Conservation (phyloP, 306 rosid species). For the Lathyrus oleraceus region DNA sequence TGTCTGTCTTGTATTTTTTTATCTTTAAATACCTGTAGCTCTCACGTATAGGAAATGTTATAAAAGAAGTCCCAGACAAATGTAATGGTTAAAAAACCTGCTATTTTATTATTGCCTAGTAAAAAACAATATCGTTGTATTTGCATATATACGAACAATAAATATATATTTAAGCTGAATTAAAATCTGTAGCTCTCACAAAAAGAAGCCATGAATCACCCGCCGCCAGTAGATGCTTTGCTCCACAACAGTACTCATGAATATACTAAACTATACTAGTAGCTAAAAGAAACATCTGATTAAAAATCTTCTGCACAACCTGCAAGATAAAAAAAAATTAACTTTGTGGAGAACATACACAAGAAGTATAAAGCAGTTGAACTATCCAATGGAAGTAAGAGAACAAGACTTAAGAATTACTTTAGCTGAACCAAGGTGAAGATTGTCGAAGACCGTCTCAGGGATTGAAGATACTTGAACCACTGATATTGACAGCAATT, state of each 20-base stretch:
- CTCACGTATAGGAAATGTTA: background rate
- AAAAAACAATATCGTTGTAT: slow-evolving; percentile 31
- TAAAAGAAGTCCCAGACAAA: background rate
- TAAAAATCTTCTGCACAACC: slow-evolving; percentile 29
- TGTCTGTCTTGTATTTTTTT: background rate
- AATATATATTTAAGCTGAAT: slow-evolving; percentile 19
- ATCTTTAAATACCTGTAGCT: background rate
- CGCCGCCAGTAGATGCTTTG: slow-evolving; percentile 39
- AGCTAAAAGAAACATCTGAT: slow-evolving; percentile 15
- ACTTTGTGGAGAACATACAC: background rate
- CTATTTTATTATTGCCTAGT: slow-evolving; percentile 31
- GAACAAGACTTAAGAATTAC: slow-evolving; percentile 36
- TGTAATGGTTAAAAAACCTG: background rate
- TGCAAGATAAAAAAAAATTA: slow-evolving; percentile 26
- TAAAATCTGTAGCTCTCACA: slow-evolving; percentile 30
- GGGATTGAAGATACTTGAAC: slow-evolving; percentile 91
- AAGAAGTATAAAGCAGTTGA: slow-evolving; percentile 2
- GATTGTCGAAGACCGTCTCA: slow-evolving; percentile 41
- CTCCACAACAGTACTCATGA: slow-evolving; percentile 38
- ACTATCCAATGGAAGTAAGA: background rate
- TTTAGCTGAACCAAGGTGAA: slow-evolving; percentile 37
- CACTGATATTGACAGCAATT: slow-evolving; percentile 73
- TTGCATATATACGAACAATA: slow-evolving; percentile 40
- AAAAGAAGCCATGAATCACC: slow-evolving; percentile 41
- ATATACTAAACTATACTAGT: slow-evolving; percentile 29